Base-by-base conservation (phyloP, 306 rosid species). In the Lathyrus aphaca region DNA sequence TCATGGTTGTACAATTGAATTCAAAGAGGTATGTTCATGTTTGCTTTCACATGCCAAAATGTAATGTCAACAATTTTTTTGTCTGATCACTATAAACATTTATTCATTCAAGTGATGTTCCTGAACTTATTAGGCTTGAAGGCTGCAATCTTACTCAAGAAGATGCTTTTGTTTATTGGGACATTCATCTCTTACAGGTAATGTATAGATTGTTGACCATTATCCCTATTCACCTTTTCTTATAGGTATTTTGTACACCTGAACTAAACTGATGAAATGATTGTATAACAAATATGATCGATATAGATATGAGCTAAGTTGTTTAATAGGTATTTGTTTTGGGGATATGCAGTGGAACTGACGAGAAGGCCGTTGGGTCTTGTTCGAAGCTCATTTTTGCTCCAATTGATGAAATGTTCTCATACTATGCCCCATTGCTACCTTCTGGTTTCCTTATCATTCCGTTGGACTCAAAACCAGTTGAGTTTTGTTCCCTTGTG, bases 371-470 rank as follows among this genome's bases (percentile, higher is more conserved):
- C 7, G 88, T 83, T 6, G 99, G 97, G 69, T 90, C 91, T 63
- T 94, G 95, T 74, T 91, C 97, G 8, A 97, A 94, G 82, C 99
- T 94, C 49, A 68, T 94, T 70, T 94, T 94, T 79, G 99, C 99
- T 68, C 94, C 99, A 25, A 94, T 94, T 59, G 97, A 94, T 72
- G 99, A 94, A 56, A 88, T 87, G 96, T 94, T 94, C 77, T 96
- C 96, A 0, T 96, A 94, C 66, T 95, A 94, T 82, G 96, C 96
- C 59, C 91, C 91, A 1, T 69, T 94, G 76, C 77, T 94, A 39
- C 99, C 99, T 13, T 94, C 97, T 58, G 99, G 99, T 66, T 94
- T 94, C 77, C 97, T 96, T 51, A 87, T 94, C 74, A 87, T 94
- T 37, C 95, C 96, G 0, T 76, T 94, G 80, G 99, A 91, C 71